phyloP scores from a whole-genome alignment of 2,329 filamentous ascomycete species.

The Neonectria faginata region DNA sequence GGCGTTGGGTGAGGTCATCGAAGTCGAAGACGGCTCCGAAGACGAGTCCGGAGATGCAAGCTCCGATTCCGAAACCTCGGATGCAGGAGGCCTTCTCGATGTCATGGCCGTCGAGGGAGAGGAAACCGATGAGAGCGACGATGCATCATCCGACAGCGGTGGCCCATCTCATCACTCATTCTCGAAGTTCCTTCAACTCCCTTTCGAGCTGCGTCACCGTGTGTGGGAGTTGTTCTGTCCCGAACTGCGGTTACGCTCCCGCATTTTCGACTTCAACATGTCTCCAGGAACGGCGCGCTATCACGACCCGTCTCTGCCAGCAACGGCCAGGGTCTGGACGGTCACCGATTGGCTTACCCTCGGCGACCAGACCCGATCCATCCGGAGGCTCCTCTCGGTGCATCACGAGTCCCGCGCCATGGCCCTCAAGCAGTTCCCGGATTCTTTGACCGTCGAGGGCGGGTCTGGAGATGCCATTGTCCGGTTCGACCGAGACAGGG shows the following conservation, averaged over 20 bases:
- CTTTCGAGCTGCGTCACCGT: constrained; percentile 47
- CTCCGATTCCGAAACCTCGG: constrained; percentile 32
- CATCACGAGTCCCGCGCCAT: constrained; percentile 53
- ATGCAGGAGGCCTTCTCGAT: constrained; percentile 41
- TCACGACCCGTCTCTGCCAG: constrained; percentile 11
- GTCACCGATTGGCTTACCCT: constrained; percentile 43
- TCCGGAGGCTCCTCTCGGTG: constrained; percentile 49
- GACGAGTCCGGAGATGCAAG: neutral
- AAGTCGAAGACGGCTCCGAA: neutral
- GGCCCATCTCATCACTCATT: constrained; percentile 30
- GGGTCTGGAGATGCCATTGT: constrained; percentile 42
- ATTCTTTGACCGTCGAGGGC: constrained; percentile 48
- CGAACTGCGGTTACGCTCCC: constrained; percentile 43
- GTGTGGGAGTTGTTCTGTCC: constrained; percentile 51
- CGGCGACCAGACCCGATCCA: constrained; percentile 43
- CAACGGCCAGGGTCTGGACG: constrained; percentile 23
- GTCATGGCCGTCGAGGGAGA: constrained; percentile 42
- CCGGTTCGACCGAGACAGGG: constrained; percentile 47
- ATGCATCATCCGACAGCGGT: neutral
- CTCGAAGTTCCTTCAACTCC: constrained; percentile 45
- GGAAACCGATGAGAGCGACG: constrained; percentile 35
- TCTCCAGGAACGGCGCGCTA: constrained; percentile 25
- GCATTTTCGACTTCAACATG: constrained; percentile 47
- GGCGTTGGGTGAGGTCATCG: neutral
- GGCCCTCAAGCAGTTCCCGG: constrained; percentile 48